Base-by-base conservation (phyloP, 768 basidiomycete genomes). In the Phanerochaete sordida region DNA sequence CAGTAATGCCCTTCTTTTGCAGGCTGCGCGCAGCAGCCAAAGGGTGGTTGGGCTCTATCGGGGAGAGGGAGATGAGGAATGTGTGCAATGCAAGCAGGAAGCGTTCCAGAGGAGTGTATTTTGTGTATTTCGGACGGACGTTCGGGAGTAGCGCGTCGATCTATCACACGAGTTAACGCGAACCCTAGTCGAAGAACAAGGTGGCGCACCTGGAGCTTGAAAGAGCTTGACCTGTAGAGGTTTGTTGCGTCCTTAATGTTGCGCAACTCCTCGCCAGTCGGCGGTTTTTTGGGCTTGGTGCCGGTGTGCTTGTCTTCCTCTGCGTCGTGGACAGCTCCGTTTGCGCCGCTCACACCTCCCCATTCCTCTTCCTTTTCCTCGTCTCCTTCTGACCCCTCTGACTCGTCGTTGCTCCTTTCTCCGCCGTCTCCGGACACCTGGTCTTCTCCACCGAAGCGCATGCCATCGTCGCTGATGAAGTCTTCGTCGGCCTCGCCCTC, bases 81-180 rank as follows among this genome's bases (percentile, higher is more conserved):
- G 83, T 74, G 66, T 95, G 88, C 2, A 98, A 78, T 8, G 79
- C 64, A 54, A 86, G 78, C 13, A 95, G 81, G 62, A 90, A 87
- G 31, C 79, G 79, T 57, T 92, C 88, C 2, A 95, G 76, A n/a
- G 50, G n/a, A 21, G 19, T 15, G 30, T 31, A 51, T 51, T 31
- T 31, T 1, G 81, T 76, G n/a, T 80, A 75, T 66, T 76, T 77
- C 43, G 89, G 89, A 46, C 85, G 81, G 44, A 91, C 77, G 68
- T 88, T 87, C 9, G 92, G 87, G 21, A 95, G 77, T 13, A 95
- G 76, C 0, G 87, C 90, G 60, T 92, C 90, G 64, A 92, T 87
- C 90, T 94, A 68, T 30, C 33, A 33, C 19, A 13, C 27, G 33
- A 21, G 47, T 28, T 37, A 19, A 12, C 8, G 30, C n/a, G 67